Evolutionary conservation across 2,329 filamentous ascomycete genomes (phyloP).

Genomic region (Fusarium globosum): DNA sequence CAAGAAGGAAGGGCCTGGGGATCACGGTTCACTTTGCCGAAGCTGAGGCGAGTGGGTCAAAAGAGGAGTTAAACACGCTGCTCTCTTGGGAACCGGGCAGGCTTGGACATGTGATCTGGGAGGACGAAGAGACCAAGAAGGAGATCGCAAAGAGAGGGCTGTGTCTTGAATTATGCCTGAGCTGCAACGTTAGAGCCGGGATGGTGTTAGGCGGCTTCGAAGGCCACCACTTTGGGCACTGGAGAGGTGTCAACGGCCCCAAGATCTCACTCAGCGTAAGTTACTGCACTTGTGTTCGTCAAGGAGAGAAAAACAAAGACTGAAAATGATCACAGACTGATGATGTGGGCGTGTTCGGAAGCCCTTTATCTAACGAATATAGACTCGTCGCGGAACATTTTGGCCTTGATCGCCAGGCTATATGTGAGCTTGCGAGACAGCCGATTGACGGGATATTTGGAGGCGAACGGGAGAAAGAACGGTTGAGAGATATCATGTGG

Average conservation of each 20-base stretch:
- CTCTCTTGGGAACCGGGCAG: conserved; percentile 74
- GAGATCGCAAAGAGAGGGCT: conserved; percentile 65
- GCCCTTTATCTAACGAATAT: conserved; percentile 81
- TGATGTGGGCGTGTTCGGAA: conserved; percentile 85
- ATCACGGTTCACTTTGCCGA: conserved; percentile 86
- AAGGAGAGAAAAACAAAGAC: neutral
- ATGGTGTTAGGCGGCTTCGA: conserved; percentile 74
- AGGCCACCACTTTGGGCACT: conserved; percentile 82
- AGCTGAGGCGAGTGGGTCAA: conserved; percentile 64
- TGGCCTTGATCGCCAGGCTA: conserved; percentile 58
- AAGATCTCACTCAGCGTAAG: conserved; percentile 76
- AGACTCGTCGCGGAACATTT: conserved; percentile 78
- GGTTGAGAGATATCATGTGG: conserved; percentile 65
- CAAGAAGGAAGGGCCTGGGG: conserved; percentile 65
- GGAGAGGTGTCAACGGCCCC: conserved; percentile 68
- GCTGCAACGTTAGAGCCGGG: conserved; percentile 81
- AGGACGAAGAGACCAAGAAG: conserved; percentile 68
- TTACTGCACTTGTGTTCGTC: conserved; percentile 33
- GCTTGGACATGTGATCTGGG: conserved; percentile 83
- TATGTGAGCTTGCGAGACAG: conserved; percentile 67
- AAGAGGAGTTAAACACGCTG: conserved; percentile 71
- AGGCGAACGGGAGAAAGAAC: conserved; percentile 68
- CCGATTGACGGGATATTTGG: conserved; percentile 75
- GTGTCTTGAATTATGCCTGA: conserved; percentile 81
- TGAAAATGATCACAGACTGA: conserved; percentile 69